Evolutionary conservation across 306 rosid genomes (phyloP).

Genomic region (Cicer pinnatifidum): DNA sequence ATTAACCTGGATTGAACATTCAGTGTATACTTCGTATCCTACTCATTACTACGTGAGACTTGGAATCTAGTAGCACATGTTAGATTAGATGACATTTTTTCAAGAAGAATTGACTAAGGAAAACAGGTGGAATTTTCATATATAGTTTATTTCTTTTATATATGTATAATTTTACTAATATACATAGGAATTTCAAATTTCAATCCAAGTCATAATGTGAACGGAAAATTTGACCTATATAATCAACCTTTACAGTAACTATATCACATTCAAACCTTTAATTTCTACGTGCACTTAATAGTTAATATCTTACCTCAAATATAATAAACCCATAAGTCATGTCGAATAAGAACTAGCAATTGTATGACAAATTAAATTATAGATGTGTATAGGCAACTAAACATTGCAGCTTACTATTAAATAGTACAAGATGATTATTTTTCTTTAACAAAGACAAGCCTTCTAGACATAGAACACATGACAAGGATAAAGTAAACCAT

Average conservation of each 20-base stretch:
- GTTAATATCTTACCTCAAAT: too few species aligned
- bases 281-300: not conserved
- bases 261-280: not conserved
- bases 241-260: too few species aligned
- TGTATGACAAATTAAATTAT: slow-evolving; percentile 18
- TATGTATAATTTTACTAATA: not conserved
- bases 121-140: not conserved
- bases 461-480: slow-evolving; percentile 3
- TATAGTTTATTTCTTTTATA: not conserved
- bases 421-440: slow-evolving; percentile 24
- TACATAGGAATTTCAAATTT: not conserved
- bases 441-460: slow-evolving; percentile 29
- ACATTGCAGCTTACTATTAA: slow-evolving; percentile 9
- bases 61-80: not conserved
- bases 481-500: slow-evolving; percentile 25
- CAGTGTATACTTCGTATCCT: not conserved
- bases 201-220: not conserved
- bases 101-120: not conserved
- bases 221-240: not conserved
- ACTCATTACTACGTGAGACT: not conserved
- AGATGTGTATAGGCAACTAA: not conserved
- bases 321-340: not conserved
- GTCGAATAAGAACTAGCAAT: slow-evolving; percentile 1
- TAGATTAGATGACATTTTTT: not conserved
- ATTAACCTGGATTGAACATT: not conserved